Conservation (phyloP, 345 rosid species). For the Aurinia saxatilis region DNA sequence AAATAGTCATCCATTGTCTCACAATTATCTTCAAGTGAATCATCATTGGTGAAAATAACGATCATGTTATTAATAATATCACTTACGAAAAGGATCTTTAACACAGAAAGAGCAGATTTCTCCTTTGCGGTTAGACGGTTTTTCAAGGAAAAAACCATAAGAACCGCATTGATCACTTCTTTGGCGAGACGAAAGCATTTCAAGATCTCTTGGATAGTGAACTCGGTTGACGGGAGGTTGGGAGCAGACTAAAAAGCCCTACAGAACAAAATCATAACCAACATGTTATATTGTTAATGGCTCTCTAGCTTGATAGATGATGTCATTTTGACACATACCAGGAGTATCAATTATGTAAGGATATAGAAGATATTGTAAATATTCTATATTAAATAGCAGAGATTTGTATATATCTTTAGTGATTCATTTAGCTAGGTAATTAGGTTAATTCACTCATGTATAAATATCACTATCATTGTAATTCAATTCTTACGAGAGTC, state of each 20-base stretch:
- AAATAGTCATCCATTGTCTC: slow-evolving; percentile 59
- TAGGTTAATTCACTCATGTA: no score
- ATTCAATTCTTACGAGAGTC: no score
- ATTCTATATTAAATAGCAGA: no score
- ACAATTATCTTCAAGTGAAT: slow-evolving; percentile 56
- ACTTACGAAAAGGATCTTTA: slow-evolving; percentile 54
- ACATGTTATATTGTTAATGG: no score
- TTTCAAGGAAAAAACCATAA: slow-evolving; percentile 52
- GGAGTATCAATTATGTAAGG: no score
- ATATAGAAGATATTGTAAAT: no score
- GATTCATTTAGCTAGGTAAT: no score
- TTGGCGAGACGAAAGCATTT: slow-evolving; percentile 58
- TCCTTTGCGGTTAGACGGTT: slow-evolving; percentile 65
- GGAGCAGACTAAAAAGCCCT: slow-evolving; percentile 60
- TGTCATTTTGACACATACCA: no score
- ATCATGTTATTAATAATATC: slow-evolving; percentile 61
- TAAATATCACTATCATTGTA: no score
- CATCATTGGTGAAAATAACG: slow-evolving; percentile 75
- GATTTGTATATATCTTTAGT: no score
- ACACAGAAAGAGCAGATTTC: slow-evolving; percentile 42
- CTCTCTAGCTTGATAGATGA: no score
- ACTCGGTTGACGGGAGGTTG: slow-evolving; percentile 42
- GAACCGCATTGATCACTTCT: slow-evolving; percentile 69
- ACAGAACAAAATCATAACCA: no score
- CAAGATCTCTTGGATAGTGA: slow-evolving; percentile 56